These are phyloP conservation scores for Chrysanthemum makinoi DNA, from an alignment of 129 eudicot genomes.

Conservation along the genomic window DNA sequence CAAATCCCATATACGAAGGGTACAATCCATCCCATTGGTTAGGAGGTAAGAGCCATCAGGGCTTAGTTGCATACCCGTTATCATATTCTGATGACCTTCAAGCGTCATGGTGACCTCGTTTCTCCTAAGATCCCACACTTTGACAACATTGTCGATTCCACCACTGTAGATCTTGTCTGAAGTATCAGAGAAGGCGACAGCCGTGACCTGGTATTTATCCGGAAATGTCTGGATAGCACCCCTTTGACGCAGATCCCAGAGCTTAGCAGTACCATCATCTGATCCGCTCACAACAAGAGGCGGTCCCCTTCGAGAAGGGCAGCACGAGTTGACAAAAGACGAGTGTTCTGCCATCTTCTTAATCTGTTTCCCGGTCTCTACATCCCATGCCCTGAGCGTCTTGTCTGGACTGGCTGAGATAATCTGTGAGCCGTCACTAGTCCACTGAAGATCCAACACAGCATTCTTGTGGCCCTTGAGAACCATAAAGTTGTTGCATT, in stretches of 20 bases:
- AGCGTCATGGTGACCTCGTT: conserved; percentile 90
- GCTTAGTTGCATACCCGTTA: conserved; percentile 89
- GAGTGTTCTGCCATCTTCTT: conserved; percentile 92
- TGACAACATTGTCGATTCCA: conserved; percentile 85
- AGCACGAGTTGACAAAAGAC: conserved; percentile 87
- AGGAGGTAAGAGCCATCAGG: conserved; percentile 95
- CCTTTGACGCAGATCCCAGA: conserved; percentile 95
- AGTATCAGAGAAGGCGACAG: conserved; percentile 89
- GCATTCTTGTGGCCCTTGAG: conserved; percentile 93
- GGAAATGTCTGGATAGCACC: conserved; percentile 95
- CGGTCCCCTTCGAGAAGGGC: conserved; percentile 92
- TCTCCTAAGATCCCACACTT: conserved; percentile 90
- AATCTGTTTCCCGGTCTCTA: conserved; percentile 89
- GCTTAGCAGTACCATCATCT: conserved; percentile 91
- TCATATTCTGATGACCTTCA: conserved; percentile 89
- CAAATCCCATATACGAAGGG: conserved; percentile 94
- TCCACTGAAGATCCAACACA: conserved; percentile 83
- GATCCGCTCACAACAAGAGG: conserved; percentile 95
- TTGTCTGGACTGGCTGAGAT: conserved; percentile 94
- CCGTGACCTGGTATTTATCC: conserved; percentile 88
- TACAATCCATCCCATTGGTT: conserved; percentile 87
- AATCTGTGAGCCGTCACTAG: conserved; percentile 75
- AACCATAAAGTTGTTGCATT: conserved; percentile 92
- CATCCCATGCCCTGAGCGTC: conserved; percentile 93
- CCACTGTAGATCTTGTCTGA: conserved; percentile 92